A percentile compares a stretch with the other conserved stretches of the same genome.
phyloP scores from a whole-genome alignment of 2,329 filamentous ascomycete genomes.

The Colletotrichum sp. region DNA sequence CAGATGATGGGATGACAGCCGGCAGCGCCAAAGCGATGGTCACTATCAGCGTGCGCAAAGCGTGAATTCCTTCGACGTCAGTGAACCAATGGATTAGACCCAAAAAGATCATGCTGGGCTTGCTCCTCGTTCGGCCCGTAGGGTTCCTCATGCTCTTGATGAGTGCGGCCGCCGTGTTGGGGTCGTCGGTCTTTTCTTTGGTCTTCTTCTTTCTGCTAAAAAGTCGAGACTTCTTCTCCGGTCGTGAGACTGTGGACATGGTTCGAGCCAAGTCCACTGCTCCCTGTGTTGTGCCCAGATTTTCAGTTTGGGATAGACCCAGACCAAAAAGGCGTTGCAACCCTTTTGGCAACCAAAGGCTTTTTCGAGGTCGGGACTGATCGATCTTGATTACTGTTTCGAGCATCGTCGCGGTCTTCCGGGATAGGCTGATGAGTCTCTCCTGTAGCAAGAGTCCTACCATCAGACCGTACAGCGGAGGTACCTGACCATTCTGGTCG shows the following conservation, averaged over 20 bases:
- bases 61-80: neutral
- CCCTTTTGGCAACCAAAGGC: neutral
- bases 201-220: neutral
- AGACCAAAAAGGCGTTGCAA: neutral
- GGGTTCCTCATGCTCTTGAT: neutral
- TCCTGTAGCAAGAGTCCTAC: accelerated
- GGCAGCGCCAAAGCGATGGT: neutral
- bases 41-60: accelerated
- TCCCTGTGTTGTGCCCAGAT: neutral
- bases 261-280: neutral
- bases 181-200: neutral
- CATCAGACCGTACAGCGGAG: neutral
- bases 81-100: neutral
- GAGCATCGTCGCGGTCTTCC: neutral
- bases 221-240: neutral
- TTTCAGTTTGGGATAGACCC: neutral
- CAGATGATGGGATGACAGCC: neutral
- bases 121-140: neutral
- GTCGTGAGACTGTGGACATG: neutral
- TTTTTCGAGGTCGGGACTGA: neutral
- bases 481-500: neutral
- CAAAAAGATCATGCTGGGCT: neutral
- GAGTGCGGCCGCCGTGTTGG: neutral
- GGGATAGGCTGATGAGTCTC: neutral
- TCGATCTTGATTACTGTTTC: neutral